Percentiles rank a stretch among this genome's conserved stretches.
These are phyloP conservation scores for Rhynchospora tenuis DNA, from an alignment of 176 grass and related monocot genomes.

Conservation along the genomic window DNA sequence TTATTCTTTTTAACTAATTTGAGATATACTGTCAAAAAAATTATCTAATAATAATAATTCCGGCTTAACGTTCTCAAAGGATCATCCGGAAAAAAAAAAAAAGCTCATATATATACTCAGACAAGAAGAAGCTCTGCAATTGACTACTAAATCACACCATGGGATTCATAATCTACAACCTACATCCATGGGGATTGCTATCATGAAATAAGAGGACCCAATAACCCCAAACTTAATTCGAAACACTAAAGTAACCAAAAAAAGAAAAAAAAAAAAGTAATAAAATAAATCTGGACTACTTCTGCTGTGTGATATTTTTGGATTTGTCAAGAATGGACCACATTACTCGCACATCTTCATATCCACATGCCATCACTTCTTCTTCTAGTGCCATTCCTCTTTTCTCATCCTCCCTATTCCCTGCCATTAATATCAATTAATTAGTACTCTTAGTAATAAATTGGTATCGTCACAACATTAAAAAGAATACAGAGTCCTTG, in stretches of 20 bases:
- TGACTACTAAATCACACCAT: conserved; percentile 24
- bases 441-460: background rate
- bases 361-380: conserved; percentile 29
- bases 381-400: conserved; percentile 22
- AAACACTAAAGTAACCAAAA: background rate
- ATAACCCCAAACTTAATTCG: background rate
- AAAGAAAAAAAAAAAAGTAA: background rate
- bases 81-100: background rate
- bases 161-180: conserved; percentile 17
- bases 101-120: background rate
- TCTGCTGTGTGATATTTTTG: conserved; percentile 3
- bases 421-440: background rate
- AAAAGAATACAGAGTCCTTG: background rate
- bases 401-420: conserved; percentile 15
- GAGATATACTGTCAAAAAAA: background rate
- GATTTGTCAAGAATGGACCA: conserved; percentile 32
- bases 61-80: background rate
- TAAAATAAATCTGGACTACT: background rate
- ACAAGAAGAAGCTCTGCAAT: conserved; percentile 1
- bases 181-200: conserved; percentile 19
- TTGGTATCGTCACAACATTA: background rate
- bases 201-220: background rate
- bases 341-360: conserved; percentile 27
- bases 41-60: background rate
- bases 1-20: no score